Percentiles rank a stretch among this genome's conserved stretches.
phyloP scores from a whole-genome alignment of 129 eudicot genomes.

The Dittrichia graveolens region DNA sequence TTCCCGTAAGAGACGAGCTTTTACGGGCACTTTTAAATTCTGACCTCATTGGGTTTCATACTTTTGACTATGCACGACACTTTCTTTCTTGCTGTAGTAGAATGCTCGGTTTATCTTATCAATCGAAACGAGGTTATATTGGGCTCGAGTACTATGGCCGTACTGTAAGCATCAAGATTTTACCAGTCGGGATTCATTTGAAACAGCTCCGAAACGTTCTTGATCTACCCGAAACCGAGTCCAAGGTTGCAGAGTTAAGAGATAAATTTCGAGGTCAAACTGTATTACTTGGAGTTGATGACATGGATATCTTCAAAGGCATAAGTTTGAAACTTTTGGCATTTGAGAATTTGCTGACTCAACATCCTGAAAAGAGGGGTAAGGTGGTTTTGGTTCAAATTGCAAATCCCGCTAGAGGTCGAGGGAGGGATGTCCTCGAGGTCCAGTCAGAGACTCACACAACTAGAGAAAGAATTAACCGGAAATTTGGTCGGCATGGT shows the following conservation, averaged over 20 bases:
- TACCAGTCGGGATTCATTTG: constrained; percentile 87
- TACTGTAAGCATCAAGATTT: constrained; percentile 82
- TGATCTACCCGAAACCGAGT: constrained; percentile 73
- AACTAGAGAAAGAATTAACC: constrained; percentile 64
- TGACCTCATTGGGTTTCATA: constrained; percentile 86
- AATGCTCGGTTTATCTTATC: constrained; percentile 88
- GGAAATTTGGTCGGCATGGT: constrained; percentile 53
- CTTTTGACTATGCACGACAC: constrained; percentile 85
- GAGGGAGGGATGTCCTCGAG: constrained; percentile 84
- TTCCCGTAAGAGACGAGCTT: constrained; percentile 79
- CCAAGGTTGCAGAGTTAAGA: constrained; percentile 62
- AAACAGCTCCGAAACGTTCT: constrained; percentile 67
- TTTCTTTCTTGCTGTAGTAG: constrained; percentile 92
- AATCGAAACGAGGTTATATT: constrained; percentile 83
- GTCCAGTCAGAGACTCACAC: constrained; percentile 74
- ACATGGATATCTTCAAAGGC: constrained; percentile 93
- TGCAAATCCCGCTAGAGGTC: constrained; percentile 91
- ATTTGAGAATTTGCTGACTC: constrained; percentile 74
- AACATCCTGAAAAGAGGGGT: constrained; percentile 82
- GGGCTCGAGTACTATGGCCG: constrained; percentile 93
- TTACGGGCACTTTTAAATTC: constrained; percentile 81
- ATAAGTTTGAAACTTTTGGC: constrained; percentile 87
- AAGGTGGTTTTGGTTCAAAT: constrained; percentile 81
- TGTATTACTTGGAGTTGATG: constrained; percentile 91
- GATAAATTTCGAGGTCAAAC: constrained; percentile 54